These are phyloP conservation scores for Bisporella sp. DNA, from an alignment of 2,329 filamentous ascomycete genomes.

Conservation along the genomic window DNA sequence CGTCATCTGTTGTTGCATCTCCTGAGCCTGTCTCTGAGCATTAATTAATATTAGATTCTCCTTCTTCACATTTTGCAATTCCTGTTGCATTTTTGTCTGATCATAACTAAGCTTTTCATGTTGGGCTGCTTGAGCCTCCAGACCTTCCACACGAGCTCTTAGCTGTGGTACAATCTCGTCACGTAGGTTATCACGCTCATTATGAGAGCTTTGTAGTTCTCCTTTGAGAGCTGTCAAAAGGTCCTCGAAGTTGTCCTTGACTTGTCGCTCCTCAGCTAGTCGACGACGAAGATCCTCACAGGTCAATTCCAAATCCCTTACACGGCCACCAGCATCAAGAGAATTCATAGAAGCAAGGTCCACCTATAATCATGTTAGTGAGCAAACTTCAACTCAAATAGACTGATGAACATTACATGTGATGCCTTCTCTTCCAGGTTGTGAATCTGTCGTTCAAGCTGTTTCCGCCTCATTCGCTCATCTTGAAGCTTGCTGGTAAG, in stretches of 20 bases:
- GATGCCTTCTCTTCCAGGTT: slow-evolving; percentile 73
- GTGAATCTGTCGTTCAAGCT: slow-evolving; percentile 77
- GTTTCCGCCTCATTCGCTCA: slow-evolving; percentile 68
- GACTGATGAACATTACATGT: slow-evolving; percentile 34
- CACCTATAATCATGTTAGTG: slow-evolving; percentile 21
- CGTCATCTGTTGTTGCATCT: slow-evolving; percentile 35
- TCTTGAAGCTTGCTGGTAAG: slow-evolving; percentile 82
- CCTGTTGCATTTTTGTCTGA: slow-evolving; percentile 78
- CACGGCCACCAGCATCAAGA: slow-evolving; percentile 49
- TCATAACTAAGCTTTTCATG: slow-evolving; percentile 71
- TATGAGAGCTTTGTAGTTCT: slow-evolving; percentile 74
- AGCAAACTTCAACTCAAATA: neutral
- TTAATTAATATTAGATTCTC: slow-evolving; percentile 52
- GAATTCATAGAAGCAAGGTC: slow-evolving; percentile 45
- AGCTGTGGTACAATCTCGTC: slow-evolving; percentile 83
- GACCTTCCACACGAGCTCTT: slow-evolving; percentile 66
- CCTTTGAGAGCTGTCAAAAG: slow-evolving; percentile 75
- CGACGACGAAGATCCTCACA: slow-evolving; percentile 80
- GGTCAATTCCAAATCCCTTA: slow-evolving; percentile 71
- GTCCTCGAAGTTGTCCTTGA: slow-evolving; percentile 92
- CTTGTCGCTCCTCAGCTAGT: slow-evolving; percentile 75
- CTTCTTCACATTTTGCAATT: slow-evolving; percentile 62
- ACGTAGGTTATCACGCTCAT: slow-evolving; percentile 85
- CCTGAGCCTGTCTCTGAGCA: slow-evolving; percentile 40
- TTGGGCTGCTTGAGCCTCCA: slow-evolving; percentile 68